phyloP scores from a whole-genome alignment of 2,329 filamentous ascomycete species.

The Pezicula rhizophila region DNA sequence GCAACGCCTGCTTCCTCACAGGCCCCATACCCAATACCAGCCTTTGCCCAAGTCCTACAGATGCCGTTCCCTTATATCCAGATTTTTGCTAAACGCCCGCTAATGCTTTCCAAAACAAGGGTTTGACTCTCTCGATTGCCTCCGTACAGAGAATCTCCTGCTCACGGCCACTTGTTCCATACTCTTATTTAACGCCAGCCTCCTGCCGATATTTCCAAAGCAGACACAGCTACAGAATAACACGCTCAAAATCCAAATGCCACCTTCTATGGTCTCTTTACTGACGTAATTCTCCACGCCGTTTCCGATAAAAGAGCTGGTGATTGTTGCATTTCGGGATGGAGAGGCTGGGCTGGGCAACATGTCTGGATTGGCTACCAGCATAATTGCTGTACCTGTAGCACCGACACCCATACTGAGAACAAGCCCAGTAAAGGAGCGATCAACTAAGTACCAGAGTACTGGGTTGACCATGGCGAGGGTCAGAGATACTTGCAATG shows the following conservation, averaged over 20 bases:
- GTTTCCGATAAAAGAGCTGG: slow-evolving; percentile 11
- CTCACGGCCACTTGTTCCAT: not conserved
- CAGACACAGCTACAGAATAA: slow-evolving; percentile 92
- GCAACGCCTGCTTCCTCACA: too few species aligned
- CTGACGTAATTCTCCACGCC: slow-evolving; percentile 47
- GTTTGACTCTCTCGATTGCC: too few species aligned
- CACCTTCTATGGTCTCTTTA: slow-evolving; percentile 62
- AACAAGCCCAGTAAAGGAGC: slow-evolving; percentile 76
- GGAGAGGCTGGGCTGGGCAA: slow-evolving; percentile 57
- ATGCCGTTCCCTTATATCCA: too few species aligned
- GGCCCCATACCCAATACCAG: too few species aligned
- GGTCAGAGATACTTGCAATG: slow-evolving; percentile 85
- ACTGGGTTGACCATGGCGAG: slow-evolving; percentile 88
- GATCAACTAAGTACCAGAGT: slow-evolving; percentile 93
- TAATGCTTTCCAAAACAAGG: too few species aligned
- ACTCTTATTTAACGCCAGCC: slow-evolving; percentile 45
- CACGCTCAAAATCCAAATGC: slow-evolving; percentile 87
- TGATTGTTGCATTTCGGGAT: slow-evolving; percentile 8
- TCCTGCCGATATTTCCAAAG: slow-evolving; percentile 90
- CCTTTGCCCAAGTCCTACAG: too few species aligned
- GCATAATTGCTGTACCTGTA: slow-evolving; percentile 65
- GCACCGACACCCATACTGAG: slow-evolving; percentile 70
- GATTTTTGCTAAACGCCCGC: too few species aligned
- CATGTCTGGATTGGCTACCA: slow-evolving; percentile 71
- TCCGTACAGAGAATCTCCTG: not conserved